Evolutionary conservation across 1,284 basidiomycete genomes (phyloP), one percentile per base, ranked within the genome.

Genomic region (Cronartium quercuum): DNA sequence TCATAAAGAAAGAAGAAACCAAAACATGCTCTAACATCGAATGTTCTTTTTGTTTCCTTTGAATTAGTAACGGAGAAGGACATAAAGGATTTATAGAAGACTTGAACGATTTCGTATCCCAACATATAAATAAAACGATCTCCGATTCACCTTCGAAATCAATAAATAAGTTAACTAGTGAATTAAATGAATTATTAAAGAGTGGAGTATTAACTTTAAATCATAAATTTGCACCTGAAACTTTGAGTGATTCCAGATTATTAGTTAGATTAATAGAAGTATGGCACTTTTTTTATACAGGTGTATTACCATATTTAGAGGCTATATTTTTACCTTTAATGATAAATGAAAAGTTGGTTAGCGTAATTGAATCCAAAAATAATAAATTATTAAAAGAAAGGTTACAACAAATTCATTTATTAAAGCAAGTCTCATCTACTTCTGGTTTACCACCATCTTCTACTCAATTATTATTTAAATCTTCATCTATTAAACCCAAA

Each of bases 211-310:
- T 64, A 37, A 77, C 77, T 7, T 47, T 78, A 35, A 79, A 78
- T 60, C 77, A 81, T 51, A 80, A 78, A 29, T 73, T 78, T 10
- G 77, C 78, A 64, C 74, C 81, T 7, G 78, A 78, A 38, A 76
- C 76, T 2, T 78, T 78, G 2, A 77, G 79, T 3, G 80, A 80
- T 42, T 18, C 68, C n/a, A 73, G 76, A 9, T 77, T 80, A 4
- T 51, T 81, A 35, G 60, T 76, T 15, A 76, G 78, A 24, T 55
- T 81, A 66, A 77, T 78, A 3, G 78, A 78, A 42, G 67, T 79
- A 3, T 82, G 81, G 81, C 77, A 76, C 6, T 78, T 79, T 62
- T 81, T 78, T 76, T 79, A 80, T 34, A 78, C 76, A 15, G 78
- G 77, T 37, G 78, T 81, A 3, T 65, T 82, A 1, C 81, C 81